Evolutionary conservation across 345 rosid genomes (phyloP).

Genomic region (Limnanthes douglasii): DNA sequence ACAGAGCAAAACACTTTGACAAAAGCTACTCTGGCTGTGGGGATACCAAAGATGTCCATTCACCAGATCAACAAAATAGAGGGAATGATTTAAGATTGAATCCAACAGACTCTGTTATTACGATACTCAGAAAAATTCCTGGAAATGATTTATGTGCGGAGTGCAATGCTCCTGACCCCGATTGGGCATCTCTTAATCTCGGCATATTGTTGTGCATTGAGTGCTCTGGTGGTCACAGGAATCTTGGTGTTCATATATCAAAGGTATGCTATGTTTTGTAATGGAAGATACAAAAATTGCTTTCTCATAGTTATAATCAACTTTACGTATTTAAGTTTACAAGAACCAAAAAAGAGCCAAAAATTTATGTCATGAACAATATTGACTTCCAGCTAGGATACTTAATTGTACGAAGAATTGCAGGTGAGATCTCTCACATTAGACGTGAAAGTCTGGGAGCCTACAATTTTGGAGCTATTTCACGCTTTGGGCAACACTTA

Average conservation of each 20-base stretch:
- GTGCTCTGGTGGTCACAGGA: slow-evolving; percentile 87
- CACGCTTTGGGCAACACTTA: slow-evolving; percentile 53
- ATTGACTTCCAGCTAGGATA: no score
- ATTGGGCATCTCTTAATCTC: slow-evolving; percentile 93
- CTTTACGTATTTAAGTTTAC: not conserved
- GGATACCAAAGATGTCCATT: slow-evolving; percentile 15
- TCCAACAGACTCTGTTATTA: slow-evolving; percentile 26
- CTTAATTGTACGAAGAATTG: no score
- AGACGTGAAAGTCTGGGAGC: slow-evolving; percentile 92
- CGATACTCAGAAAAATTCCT: slow-evolving; percentile 42
- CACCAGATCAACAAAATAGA: slow-evolving; percentile 12
- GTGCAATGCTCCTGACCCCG: slow-evolving; percentile 62
- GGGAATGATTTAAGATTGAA: slow-evolving; percentile 14
- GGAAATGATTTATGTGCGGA: slow-evolving; percentile 82
- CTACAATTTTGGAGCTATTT: slow-evolving; percentile 56
- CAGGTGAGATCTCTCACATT: slow-evolving; percentile 80
- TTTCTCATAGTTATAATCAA: slow-evolving; percentile 3
- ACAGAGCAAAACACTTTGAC: slow-evolving; percentile 16
- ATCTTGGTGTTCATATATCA: slow-evolving; percentile 87
- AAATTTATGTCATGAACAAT: no score
- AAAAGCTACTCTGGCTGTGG: slow-evolving; percentile 13
- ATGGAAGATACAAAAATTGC: not conserved
- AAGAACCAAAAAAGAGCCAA: no score
- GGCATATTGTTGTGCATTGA: slow-evolving; percentile 74
- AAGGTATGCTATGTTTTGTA: slow-evolving; percentile 32